Conservation (phyloP, 2,329 filamentous ascomycete species). For the Aspergillus jensenii region DNA sequence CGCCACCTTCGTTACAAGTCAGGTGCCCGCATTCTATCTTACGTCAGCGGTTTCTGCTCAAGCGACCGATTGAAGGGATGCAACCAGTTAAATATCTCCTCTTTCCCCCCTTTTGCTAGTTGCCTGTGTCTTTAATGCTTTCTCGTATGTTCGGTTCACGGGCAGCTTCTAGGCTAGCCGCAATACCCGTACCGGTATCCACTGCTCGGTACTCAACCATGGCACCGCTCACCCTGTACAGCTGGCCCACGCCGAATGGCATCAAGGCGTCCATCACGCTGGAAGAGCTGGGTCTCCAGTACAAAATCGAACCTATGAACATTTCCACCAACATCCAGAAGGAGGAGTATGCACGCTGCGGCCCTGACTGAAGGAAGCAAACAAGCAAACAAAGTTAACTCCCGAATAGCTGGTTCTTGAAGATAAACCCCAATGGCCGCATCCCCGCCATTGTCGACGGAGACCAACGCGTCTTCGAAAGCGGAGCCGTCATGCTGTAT, state of each 20-base stretch:
- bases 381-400: constrained; percentile 8
- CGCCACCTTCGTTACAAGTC: no score
- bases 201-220: background rate
- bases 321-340: constrained; percentile 48
- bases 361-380: no score
- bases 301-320: constrained; percentile 39
- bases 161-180: background rate
- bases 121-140: no score
- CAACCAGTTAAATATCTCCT: no score
- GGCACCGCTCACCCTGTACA: constrained; percentile 28
- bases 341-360: constrained; percentile 26
- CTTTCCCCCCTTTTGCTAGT: no score
- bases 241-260: constrained; percentile 33
- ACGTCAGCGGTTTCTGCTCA: no score
- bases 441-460: constrained; percentile 49
- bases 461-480: constrained; percentile 44
- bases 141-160: background rate
- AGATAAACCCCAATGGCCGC: constrained; percentile 51
- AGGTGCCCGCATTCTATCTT: no score
- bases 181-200: background rate
- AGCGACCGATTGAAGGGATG: no score
- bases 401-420: constrained; percentile 39
- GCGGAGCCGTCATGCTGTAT: constrained; percentile 48
- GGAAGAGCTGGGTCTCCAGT: constrained; percentile 37
- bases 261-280: constrained; percentile 39